Conservation (phyloP, 371 early-diverging fungal genomes). For the Choanephora cucurbitarum region DNA sequence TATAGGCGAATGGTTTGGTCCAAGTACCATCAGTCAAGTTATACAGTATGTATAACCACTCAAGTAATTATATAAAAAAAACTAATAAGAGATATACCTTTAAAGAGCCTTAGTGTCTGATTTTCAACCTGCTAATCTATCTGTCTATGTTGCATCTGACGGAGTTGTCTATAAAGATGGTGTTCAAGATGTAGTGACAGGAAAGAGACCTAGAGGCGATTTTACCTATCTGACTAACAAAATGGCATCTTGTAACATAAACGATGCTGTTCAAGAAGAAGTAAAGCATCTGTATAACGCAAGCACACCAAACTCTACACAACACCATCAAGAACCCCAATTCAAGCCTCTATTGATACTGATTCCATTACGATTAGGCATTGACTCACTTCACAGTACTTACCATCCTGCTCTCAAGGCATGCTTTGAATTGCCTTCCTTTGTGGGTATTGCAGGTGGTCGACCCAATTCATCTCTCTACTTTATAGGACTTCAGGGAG, state of each 20-base stretch:
- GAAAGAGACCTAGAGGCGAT: slow-evolving; percentile 42
- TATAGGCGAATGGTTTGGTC: slow-evolving; percentile 97
- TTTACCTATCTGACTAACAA: slow-evolving; percentile 22
- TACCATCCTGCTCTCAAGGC: slow-evolving; percentile 79
- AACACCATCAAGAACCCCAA: slow-evolving; percentile 6
- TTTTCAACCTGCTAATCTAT: slow-evolving; percentile 61
- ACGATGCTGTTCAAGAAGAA: slow-evolving; percentile 31
- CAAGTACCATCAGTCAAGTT: slow-evolving; percentile 89
- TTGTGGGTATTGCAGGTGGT: slow-evolving; percentile 93
- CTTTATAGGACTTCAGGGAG: slow-evolving; percentile 86
- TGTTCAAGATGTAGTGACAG: slow-evolving; percentile 46
- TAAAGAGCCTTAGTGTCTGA: slow-evolving; percentile 69
- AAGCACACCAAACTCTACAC: slow-evolving; percentile 10
- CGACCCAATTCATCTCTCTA: slow-evolving; percentile 92
- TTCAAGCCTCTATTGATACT: slow-evolving; percentile 79
- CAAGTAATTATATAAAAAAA: too few relatives aligned
- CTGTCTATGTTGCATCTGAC: slow-evolving; percentile 74
- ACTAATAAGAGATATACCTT: too few relatives aligned
- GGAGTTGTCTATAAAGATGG: slow-evolving; percentile 72
- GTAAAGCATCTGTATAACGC: slow-evolving; percentile 36
- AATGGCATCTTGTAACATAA: too few relatives aligned
- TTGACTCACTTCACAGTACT: slow-evolving; percentile 82
- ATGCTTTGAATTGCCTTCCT: slow-evolving; percentile 76
- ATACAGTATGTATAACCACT: slow-evolving; percentile 66
- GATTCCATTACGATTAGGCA: slow-evolving; percentile 86